Evolutionary conservation across 768 basidiomycete genomes (phyloP).

Genomic region (Xanthoconium purpureum): DNA sequence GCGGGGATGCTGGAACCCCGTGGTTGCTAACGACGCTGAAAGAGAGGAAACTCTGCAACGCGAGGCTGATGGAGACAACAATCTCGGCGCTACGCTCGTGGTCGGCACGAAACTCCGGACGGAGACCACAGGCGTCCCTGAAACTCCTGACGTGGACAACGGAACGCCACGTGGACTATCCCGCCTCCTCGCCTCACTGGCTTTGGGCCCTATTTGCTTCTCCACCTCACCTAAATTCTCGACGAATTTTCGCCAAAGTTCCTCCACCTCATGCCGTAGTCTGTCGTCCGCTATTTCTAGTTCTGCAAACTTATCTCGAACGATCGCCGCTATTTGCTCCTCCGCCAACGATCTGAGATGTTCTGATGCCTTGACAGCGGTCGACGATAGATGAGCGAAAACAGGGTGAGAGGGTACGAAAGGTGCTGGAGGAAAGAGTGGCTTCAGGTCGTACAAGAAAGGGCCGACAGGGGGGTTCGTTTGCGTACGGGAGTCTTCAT

Average conservation of each 20-base stretch:
- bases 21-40: slow-evolving; percentile 64
- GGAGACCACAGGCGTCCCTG: slow-evolving; percentile 35
- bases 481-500: slow-evolving; percentile 27
- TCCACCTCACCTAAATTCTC: slow-evolving; percentile 45
- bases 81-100: slow-evolving; percentile 34
- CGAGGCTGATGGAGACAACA: slow-evolving; percentile 37
- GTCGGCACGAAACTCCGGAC: slow-evolving; percentile 59
- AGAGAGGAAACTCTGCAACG: slow-evolving; percentile 54
- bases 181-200: slow-evolving; percentile 14
- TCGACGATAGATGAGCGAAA: slow-evolving; percentile 59
- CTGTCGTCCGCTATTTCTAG: slow-evolving; percentile 53
- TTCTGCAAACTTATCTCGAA: slow-evolving; percentile 52
- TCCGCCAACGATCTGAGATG: slow-evolving; percentile 56
- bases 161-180: slow-evolving; percentile 24
- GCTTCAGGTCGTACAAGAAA: slow-evolving; percentile 52
- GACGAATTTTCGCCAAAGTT: slow-evolving; percentile 59
- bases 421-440: slow-evolving; percentile 71
- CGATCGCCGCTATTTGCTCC: slow-evolving; percentile 50
- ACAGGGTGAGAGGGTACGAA: slow-evolving; percentile 73
- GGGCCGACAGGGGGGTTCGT: slow-evolving; percentile 22
- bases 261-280: slow-evolving; percentile 56
- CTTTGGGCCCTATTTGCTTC: slow-evolving; percentile 32
- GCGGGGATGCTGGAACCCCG: slow-evolving; percentile 54
- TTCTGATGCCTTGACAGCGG: slow-evolving; percentile 56
- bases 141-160: slow-evolving; percentile 18